Evolutionary conservation across 75 land plant genomes (phyloP).

Genomic region (Adiantum capillusveneris): DNA sequence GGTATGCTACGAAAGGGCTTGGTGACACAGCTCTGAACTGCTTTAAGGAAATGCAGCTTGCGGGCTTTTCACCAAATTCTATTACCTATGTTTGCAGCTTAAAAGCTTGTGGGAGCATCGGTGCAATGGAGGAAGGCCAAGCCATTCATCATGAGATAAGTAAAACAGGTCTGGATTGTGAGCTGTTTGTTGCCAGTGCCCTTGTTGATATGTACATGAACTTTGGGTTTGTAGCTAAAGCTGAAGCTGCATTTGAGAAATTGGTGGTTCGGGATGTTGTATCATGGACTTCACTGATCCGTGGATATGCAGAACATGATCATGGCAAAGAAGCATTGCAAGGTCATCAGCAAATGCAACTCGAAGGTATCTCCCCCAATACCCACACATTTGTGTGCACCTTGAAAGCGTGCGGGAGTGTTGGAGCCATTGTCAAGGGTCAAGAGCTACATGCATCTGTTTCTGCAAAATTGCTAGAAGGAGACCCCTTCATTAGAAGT

Average conservation of each 20-base stretch:
- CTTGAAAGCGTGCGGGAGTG: background rate
- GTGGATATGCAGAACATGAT: conserved; percentile 6
- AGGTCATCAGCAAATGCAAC: background rate
- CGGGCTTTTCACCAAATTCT: conserved; percentile 32
- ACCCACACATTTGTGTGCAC: background rate
- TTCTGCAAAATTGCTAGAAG: background rate
- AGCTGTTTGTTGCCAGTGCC: conserved; percentile 5
- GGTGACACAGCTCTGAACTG: conserved; percentile 34
- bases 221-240: conserved; percentile 10
- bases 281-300: conserved; percentile 6
- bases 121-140: conserved; percentile 2
- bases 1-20: conserved; percentile 50
- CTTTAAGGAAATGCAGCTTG: conserved; percentile 36
- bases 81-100: conserved; percentile 44
- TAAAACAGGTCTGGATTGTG: conserved; percentile 11
- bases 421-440: background rate
- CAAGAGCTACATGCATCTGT: background rate
- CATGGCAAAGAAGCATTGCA: conserved; percentile 5
- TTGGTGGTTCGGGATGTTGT: conserved; percentile 13
- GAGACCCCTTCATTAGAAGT: conserved; percentile 20
- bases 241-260: conserved; percentile 13
- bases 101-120: conserved; percentile 28
- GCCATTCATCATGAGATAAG: conserved; percentile 2
- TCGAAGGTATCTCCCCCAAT: conserved; percentile 3
- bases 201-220: conserved; percentile 19